Base-by-base conservation (phyloP, 1,139 yeast genomes). In the Yamadazyma conglobata region DNA sequence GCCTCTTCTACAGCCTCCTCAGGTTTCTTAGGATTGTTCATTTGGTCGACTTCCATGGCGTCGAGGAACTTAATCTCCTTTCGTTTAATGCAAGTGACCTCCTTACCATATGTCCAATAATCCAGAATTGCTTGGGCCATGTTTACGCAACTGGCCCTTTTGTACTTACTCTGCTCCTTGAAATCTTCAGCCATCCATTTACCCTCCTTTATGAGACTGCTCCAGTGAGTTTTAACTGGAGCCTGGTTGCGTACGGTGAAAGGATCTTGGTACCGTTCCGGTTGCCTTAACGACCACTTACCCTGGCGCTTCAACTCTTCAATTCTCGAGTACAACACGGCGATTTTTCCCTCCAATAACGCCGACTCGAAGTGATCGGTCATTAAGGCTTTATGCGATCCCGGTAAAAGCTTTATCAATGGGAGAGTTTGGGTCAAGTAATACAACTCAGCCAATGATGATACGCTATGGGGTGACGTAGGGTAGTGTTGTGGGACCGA, bases 231-330 rank as follows among this genome's bases (percentile, higher is more conserved):
- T 19, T 52, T 47, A 11, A 44, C 43, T 29, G 58, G 54, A 6
- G 6, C 15, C 32, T 54, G 58, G 24, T 49, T 56, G 10, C 46
- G 38, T 7, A 70, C 56, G 15, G 15, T 14, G 31, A 76, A 72
- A 0, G 97, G 96, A 40, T 87, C 94, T 15, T 68, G 54, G 46
- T 70, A 80, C 40, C 74, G 71, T 32, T 73, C 68, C 1, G 95
- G 95, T 53, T 93, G 98, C 30, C 95, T 70, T 34, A 89, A 63
- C 16, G 96, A 83, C 98, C 98, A 93, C 46, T 84, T 79, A 5
- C 87, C 86, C 35, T 82, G 81, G 32, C 95, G 67, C 50, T 88
- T 86, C 38, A 93, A 66, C 52, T 89, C 97, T 50, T 91, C 98
- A 27, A 93, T 89, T 35, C 97, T 73, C 3, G 94, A 85, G 47